Conservation (phyloP, 208 protist species). For the Trypanosoma theileri region DNA sequence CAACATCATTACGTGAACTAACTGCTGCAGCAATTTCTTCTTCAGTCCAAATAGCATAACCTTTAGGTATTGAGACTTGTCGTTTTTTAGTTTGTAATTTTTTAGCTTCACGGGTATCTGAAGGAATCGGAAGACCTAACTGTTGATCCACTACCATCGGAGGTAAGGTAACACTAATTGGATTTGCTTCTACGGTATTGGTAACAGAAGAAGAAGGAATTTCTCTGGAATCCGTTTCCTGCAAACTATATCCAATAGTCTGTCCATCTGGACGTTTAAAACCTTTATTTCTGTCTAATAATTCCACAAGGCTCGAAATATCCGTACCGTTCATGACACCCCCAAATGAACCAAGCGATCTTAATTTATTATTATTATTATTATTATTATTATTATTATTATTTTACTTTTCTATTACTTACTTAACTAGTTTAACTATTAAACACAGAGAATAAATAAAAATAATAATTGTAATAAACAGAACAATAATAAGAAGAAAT, state of each 20-base stretch:
- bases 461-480: no score
- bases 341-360: background rate
- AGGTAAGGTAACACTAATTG: constrained; percentile 61
- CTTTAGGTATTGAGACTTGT: constrained; percentile 30
- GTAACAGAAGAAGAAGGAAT: background rate
- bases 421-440: background rate
- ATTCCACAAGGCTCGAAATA: constrained; percentile 52
- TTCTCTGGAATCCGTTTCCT: constrained; percentile 14
- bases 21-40: constrained; percentile 54
- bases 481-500: no score
- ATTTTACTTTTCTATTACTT: background rate
- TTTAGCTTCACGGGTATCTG: constrained; percentile 53
- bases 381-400: constrained; percentile 1
- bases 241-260: constrained; percentile 67
- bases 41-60: constrained; percentile 85
- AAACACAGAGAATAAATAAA: constrained; percentile 7
- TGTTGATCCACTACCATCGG: constrained; percentile 77
- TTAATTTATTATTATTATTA: background rate
- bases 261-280: constrained; percentile 73
- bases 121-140: constrained; percentile 66
- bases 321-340: constrained; percentile 44
- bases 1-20: constrained; percentile 23
- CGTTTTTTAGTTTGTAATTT: constrained; percentile 21
- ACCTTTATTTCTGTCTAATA: constrained; percentile 71
- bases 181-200: constrained; percentile 21